phyloP scores from a whole-genome alignment of 495 filamentous ascomycete genomes.

The Penicillium egyptiacum region DNA sequence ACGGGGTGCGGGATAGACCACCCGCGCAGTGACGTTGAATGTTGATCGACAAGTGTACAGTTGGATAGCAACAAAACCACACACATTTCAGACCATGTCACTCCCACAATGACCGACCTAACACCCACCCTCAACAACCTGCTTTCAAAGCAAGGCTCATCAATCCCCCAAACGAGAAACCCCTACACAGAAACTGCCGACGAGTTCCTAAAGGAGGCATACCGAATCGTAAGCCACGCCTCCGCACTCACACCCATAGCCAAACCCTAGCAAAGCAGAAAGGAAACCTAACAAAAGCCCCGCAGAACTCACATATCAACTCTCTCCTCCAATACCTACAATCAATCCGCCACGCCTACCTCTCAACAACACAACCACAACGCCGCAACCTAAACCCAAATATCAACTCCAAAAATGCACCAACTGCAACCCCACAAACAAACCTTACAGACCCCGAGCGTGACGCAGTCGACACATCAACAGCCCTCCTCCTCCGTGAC shows the following conservation, averaged over 20 bases:
- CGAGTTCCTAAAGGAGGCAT: conserved; percentile 93
- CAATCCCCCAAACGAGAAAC: conserved; percentile 1
- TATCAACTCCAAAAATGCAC: conserved; percentile 17
- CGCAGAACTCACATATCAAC: conserved; percentile 79
- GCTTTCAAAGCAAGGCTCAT: conserved; percentile 49
- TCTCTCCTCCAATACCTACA: conserved; percentile 75
- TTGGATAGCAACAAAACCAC: background rate
- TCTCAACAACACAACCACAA: conserved; percentile 63
- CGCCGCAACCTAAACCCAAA: conserved; percentile 30
- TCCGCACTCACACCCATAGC: conserved; percentile 8
- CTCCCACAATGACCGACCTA: conserved; percentile 62
- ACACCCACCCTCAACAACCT: conserved; percentile 64
- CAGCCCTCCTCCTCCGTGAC: conserved; percentile 78
- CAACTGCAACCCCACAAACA: conserved; percentile 29
- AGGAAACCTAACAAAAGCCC: conserved; percentile 4
- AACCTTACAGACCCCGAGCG: conserved; percentile 66
- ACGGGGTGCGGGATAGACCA: conserved; percentile 13
- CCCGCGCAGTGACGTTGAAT: conserved; percentile 15
- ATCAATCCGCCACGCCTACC: conserved; percentile 84
- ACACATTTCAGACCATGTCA: conserved; percentile 6
- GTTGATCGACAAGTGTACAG: conserved; percentile 12
- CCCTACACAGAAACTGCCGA: conserved; percentile 59
- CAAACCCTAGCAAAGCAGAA: background rate
- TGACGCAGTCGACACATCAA: conserved; percentile 79
- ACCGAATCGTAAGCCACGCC: conserved; percentile 74